A percentile compares a stretch with the other conserved stretches of the same genome.
Conservation (phyloP, 805 yeast species). For the Kodamaea kakaduensis region DNA sequence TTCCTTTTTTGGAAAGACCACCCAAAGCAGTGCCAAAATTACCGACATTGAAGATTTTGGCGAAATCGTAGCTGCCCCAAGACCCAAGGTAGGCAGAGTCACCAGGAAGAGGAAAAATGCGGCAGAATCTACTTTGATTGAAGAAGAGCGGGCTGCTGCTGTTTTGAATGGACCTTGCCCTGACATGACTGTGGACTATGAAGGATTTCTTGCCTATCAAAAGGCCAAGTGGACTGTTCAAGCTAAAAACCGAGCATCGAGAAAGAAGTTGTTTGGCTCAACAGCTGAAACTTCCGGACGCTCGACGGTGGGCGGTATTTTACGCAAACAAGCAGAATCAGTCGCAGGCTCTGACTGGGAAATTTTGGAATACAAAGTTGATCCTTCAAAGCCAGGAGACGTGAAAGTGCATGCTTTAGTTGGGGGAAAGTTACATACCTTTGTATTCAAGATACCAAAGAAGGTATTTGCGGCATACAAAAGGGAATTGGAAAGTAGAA, state of each 20-base stretch:
- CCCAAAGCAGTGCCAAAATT: slow-evolving; percentile 32
- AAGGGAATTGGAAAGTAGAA: slow-evolving; percentile 39
- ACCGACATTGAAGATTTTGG: slow-evolving; percentile 79
- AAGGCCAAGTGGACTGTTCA: slow-evolving; percentile 87
- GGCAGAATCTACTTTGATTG: slow-evolving; percentile 21
- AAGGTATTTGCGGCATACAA: slow-evolving; percentile 66
- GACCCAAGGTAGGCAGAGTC: slow-evolving; percentile 43
- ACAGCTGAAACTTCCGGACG: slow-evolving; percentile 49
- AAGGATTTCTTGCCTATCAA: slow-evolving; percentile 65
- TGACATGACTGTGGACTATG: slow-evolving; percentile 61
- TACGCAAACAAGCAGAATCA: slow-evolving; percentile 73
- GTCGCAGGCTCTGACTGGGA: slow-evolving; percentile 84
- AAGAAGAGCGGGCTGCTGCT: slow-evolving; percentile 45
- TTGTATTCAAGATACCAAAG: slow-evolving; percentile 72
- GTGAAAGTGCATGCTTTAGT: slow-evolving; percentile 68
- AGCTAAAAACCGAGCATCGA: slow-evolving; percentile 63
- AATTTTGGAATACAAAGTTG: slow-evolving; percentile 62
- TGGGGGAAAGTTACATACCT: slow-evolving; percentile 67
- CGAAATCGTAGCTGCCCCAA: slow-evolving; percentile 22
- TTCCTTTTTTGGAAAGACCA: slow-evolving; percentile 49
- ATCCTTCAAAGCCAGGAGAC: slow-evolving; percentile 61
- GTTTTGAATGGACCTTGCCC: slow-evolving; percentile 56
- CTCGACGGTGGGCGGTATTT: slow-evolving; percentile 61
- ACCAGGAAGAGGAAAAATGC: slow-evolving; percentile 41
- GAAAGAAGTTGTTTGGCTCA: slow-evolving; percentile 76